These are phyloP conservation scores for Fusarium globosum DNA, from an alignment of 2,329 filamentous ascomycete species.

Conservation along the genomic window DNA sequence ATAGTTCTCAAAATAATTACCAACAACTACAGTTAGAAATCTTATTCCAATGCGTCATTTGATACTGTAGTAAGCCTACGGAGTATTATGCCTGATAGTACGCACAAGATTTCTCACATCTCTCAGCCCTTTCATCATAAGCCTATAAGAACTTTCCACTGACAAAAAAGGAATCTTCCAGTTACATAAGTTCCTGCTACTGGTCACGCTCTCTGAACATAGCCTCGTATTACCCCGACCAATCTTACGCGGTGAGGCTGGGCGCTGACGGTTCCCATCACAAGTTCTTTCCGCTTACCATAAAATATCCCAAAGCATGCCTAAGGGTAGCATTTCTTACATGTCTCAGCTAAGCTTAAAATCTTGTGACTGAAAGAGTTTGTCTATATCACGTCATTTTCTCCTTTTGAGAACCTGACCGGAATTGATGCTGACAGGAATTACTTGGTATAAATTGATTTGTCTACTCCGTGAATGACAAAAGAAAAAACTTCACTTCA, in stretches of 20 bases:
- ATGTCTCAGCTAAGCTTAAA: constrained; percentile 8
- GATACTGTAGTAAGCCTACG: not conserved
- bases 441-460: not conserved
- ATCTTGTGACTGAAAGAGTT: not conserved
- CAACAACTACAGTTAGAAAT: not conserved
- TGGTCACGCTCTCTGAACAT: not conserved
- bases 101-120: no score
- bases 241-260: not conserved
- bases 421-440: rapidly evolving
- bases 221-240: not conserved
- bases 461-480: rapidly evolving
- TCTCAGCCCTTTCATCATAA: not conserved
- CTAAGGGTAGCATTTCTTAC: not conserved
- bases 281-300: not conserved
- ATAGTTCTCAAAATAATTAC: not conserved
- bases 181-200: rapidly evolving
- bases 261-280: not conserved
- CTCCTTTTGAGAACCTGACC: rapidly evolving
- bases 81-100: not conserved
- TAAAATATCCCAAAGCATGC: rapidly evolving
- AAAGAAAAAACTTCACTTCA: rapidly evolving
- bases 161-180: not conserved
- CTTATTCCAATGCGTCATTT: not conserved
- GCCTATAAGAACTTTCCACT: no score
- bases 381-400: not conserved